Conservation (phyloP, 2,329 filamentous ascomycete genomes). For the Trichoderma atrobrunneum region DNA sequence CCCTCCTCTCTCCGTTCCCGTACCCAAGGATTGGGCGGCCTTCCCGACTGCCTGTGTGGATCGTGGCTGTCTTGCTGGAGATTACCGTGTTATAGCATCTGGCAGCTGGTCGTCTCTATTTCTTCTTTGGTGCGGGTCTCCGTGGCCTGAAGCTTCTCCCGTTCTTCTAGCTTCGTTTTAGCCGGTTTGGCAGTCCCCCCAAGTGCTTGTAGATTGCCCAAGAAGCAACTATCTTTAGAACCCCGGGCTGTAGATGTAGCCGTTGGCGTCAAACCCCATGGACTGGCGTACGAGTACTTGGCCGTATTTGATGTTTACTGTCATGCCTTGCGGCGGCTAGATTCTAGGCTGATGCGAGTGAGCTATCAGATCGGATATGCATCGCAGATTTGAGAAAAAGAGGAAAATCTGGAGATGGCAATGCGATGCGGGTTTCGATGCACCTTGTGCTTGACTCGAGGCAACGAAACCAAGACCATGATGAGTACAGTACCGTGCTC, state of each 20-base stretch:
- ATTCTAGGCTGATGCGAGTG: neutral
- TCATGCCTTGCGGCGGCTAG: neutral
- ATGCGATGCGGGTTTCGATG: neutral
- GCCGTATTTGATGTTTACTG: neutral
- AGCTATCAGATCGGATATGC: neutral
- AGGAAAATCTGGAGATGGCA: neutral
- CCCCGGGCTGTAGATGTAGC: constrained; percentile 10
- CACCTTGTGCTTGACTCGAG: neutral
- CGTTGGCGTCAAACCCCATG: constrained; percentile 5
- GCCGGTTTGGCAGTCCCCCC: neutral
- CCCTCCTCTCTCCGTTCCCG: neutral
- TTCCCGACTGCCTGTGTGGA: constrained; percentile 15
- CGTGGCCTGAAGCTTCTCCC: constrained; percentile 8
- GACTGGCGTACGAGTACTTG: neutral
- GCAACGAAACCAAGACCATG: neutral
- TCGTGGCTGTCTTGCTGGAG: constrained; percentile 13
- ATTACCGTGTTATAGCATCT: constrained; percentile 16
- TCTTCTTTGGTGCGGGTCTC: constrained; percentile 13
- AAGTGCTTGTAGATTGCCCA: neutral
- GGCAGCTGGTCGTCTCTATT: constrained; percentile 4
- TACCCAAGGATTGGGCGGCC: constrained; percentile 6
- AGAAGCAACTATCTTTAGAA: constrained; percentile 10
- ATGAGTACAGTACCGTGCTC: neutral
- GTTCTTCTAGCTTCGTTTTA: constrained; percentile 8
- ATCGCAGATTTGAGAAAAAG: neutral